Percentiles rank a stretch among this genome's conserved stretches.
Conservation (phyloP, 2,329 filamentous ascomycete genomes). For the Aquanectria penicillioides region DNA sequence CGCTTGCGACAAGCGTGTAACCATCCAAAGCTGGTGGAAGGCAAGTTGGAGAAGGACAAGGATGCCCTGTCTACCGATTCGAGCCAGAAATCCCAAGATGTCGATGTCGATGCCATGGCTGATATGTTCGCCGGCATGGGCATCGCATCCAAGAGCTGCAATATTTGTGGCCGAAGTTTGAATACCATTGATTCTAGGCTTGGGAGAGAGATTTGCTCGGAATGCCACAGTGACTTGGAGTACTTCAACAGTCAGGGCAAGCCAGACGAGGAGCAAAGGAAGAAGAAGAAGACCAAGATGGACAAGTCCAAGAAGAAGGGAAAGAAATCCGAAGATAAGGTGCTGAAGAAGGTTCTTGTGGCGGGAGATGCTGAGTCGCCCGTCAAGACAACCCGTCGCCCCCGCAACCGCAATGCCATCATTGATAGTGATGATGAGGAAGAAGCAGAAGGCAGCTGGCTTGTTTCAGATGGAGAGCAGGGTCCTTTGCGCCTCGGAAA, state of each 20-base stretch:
- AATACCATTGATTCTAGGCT: slow-evolving; percentile 56
- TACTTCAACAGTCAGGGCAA: slow-evolving; percentile 64
- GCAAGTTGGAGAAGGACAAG: slow-evolving; percentile 86
- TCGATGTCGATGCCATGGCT: slow-evolving; percentile 83
- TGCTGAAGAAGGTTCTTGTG: slow-evolving; percentile 28
- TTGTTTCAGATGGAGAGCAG: slow-evolving; percentile 76
- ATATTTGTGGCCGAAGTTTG: slow-evolving; percentile 81
- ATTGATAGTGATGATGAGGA: slow-evolving; percentile 47
- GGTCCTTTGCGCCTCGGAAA: slow-evolving; percentile 72
- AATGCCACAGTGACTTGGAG: slow-evolving; percentile 80
- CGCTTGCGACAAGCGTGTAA: slow-evolving; percentile 94
- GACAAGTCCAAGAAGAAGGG: slow-evolving; percentile 20
- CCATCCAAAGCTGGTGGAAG: slow-evolving; percentile 87
- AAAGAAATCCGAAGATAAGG: slow-evolving; percentile 23
- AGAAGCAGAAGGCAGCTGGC: slow-evolving; percentile 80
- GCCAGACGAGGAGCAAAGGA: slow-evolving; percentile 43
- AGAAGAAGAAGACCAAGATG: slow-evolving; percentile 29
- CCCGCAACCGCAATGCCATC: slow-evolving; percentile 41
- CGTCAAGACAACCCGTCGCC: slow-evolving; percentile 43
- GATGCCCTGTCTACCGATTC: slow-evolving; percentile 79
- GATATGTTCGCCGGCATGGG: slow-evolving; percentile 87
- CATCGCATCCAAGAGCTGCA: slow-evolving; percentile 80
- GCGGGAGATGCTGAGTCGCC: slow-evolving; percentile 26
- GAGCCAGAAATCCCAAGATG: slow-evolving; percentile 62
- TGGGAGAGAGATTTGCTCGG: slow-evolving; percentile 69